Conservation (phyloP, 768 basidiomycete genomes). For the Podaxis rugospora region DNA sequence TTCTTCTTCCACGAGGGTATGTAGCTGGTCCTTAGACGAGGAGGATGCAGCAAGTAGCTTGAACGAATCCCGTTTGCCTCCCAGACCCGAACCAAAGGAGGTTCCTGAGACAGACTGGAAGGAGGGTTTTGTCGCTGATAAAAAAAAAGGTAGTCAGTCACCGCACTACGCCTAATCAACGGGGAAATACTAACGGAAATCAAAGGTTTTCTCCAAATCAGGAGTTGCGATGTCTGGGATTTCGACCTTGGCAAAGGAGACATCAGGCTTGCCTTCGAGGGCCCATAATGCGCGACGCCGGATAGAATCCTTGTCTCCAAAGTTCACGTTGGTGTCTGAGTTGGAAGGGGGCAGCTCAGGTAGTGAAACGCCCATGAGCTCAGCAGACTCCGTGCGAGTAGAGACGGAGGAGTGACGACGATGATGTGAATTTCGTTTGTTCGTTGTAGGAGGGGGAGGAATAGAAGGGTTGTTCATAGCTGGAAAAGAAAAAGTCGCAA, state of each 20-base stretch:
- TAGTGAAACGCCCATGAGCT: conserved; percentile 80
- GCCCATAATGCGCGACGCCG: conserved; percentile 82
- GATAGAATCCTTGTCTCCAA: conserved; percentile 73
- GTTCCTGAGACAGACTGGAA: conserved; percentile 36
- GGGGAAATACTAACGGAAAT: conserved; percentile 53
- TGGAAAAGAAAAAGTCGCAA: conserved; percentile 18
- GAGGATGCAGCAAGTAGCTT: conserved; percentile 60
- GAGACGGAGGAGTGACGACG: conserved; percentile 84
- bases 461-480: conserved; percentile 14
- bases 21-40: conserved; percentile 70
- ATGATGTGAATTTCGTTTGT: conserved; percentile 76
- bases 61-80: conserved; percentile 77
- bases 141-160: conserved; percentile 5
- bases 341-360: conserved; percentile 59
- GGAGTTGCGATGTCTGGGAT: conserved; percentile 74
- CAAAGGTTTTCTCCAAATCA: conserved; percentile 53
- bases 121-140: conserved; percentile 56
- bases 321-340: conserved; percentile 63
- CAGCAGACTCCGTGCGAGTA: conserved; percentile 85
- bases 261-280: conserved; percentile 78
- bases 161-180: conserved; percentile 10
- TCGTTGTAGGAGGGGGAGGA: conserved; percentile 26
- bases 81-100: conserved; percentile 13
- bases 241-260: conserved; percentile 71
- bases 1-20: conserved; percentile 80